Conservation (phyloP, 495 filamentous ascomycete species). For the Aspergillus wentii region DNA sequence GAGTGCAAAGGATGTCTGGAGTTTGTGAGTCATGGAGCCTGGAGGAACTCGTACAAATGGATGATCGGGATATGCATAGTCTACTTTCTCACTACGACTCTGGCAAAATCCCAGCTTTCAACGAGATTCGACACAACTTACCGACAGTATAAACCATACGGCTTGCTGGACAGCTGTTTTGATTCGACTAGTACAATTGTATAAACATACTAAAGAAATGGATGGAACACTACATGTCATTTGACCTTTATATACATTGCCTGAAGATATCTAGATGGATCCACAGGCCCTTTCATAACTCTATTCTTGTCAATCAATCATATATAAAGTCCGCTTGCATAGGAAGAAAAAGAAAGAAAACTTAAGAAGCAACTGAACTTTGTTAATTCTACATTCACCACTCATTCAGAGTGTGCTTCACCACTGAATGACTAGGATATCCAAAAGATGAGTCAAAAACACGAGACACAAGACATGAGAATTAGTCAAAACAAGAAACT, state of each 20-base stretch:
- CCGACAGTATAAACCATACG: constrained; percentile 2
- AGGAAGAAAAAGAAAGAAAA: constrained; percentile 3
- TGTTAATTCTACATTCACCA: constrained; percentile 21
- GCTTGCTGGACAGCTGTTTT: too few relatives aligned
- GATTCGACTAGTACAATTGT: too few relatives aligned
- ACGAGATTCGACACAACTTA: constrained; percentile 33
- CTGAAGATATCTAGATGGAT: too few relatives aligned
- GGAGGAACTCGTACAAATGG: constrained; percentile 81
- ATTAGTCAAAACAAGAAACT: constrained; percentile 4
- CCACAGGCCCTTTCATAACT: too few relatives aligned
- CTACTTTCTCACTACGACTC: constrained; percentile 66
- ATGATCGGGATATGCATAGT: constrained; percentile 76
- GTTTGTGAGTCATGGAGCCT: constrained; percentile 85
- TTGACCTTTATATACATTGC: too few relatives aligned
- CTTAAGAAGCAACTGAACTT: constrained; percentile 20
- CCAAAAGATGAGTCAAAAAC: constrained; percentile 21
- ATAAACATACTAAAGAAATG: too few relatives aligned
- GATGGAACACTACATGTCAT: too few relatives aligned
- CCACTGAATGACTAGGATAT: constrained; percentile 22
- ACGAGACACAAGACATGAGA: constrained; percentile 11
- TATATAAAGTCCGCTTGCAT: background rate
- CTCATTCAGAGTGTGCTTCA: constrained; percentile 8
- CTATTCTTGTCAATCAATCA: too few relatives aligned
- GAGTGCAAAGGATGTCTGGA: constrained; percentile 65
- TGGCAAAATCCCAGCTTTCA: constrained; percentile 34